Evolutionary conservation across 495 filamentous ascomycete genomes (phyloP).

Genomic region (Penicillium pancosmium): DNA sequence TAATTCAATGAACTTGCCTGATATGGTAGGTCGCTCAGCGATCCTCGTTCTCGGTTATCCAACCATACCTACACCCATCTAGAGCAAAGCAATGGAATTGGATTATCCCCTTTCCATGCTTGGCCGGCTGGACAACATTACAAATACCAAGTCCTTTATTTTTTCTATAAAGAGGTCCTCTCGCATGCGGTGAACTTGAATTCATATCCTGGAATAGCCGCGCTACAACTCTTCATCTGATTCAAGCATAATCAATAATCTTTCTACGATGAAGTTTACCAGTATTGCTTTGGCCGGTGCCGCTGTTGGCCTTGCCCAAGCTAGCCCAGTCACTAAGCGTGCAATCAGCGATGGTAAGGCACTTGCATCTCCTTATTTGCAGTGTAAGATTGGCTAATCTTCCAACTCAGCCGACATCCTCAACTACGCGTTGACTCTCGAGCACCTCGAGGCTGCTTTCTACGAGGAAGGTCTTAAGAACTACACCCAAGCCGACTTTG

Average conservation of each 20-base stretch:
- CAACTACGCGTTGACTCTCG: conserved; percentile 37
- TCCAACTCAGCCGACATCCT: conserved; percentile 33
- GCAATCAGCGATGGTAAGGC: conserved; percentile 20
- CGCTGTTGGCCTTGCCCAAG: conserved; percentile 13
- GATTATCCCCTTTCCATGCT: background rate
- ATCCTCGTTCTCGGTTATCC: background rate
- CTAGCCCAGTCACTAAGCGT: conserved; percentile 18
- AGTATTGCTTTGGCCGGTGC: conserved; percentile 11
- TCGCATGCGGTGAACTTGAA: background rate
- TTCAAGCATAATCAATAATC: background rate
- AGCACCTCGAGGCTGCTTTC: conserved; percentile 47
- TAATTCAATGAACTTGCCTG: background rate
- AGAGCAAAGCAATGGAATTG: background rate
- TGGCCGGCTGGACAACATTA: background rate
- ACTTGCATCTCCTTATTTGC: background rate
- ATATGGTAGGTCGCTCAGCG: background rate
- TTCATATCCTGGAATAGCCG: background rate
- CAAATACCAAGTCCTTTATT: background rate
- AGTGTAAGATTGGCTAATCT: background rate
- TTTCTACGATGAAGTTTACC: conserved; percentile 21
- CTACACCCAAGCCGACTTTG: conserved; percentile 54
- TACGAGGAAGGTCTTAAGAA: conserved; percentile 61
- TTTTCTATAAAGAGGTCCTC: background rate
- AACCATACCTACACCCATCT: background rate
- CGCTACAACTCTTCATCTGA: background rate